Evolutionary conservation across 169 alveolate genomes (phyloP).

Genomic region (Cyclospora cayetanensis): DNA sequence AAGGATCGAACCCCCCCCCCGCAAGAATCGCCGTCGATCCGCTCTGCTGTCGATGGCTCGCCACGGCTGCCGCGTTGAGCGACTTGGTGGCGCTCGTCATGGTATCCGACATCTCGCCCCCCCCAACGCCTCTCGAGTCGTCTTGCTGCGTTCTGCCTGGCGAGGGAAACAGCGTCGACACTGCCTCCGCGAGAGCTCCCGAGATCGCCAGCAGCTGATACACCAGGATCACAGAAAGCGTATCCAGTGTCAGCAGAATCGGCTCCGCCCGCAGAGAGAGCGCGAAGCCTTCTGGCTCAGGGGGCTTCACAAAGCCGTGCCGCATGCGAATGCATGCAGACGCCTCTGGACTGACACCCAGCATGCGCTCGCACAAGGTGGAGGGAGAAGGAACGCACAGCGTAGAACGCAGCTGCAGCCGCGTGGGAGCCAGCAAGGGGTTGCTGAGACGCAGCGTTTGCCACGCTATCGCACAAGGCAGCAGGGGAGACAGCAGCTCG

Average conservation of each 20-base stretch:
- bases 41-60: conserved; percentile 8
- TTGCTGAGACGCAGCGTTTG: conserved; percentile 14
- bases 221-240: not conserved
- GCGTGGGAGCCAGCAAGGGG: conserved; percentile 56
- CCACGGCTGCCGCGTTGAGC: not conserved
- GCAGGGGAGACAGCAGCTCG: conserved; percentile 44
- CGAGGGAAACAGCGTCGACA: not conserved
- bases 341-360: conserved; percentile 26
- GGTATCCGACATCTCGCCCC: conserved; percentile 22
- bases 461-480: conserved; percentile 49
- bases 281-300: conserved; percentile 36
- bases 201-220: conserved; percentile 55
- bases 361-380: conserved; percentile 16
- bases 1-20: too few relatives aligned
- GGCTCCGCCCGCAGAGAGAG: not conserved
- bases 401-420: not conserved
- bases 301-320: conserved; percentile 11
- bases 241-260: conserved; percentile 37
- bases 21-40: not conserved
- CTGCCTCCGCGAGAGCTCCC: not conserved
- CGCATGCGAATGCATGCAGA: not conserved
- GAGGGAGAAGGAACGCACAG: not conserved
- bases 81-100: not conserved
- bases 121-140: not conserved
- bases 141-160: not conserved